Percentiles rank a stretch among this genome's conserved stretches.
Evolutionary conservation across 75 land plant species (phyloP).

Genomic region (Pinus taeda): DNA sequence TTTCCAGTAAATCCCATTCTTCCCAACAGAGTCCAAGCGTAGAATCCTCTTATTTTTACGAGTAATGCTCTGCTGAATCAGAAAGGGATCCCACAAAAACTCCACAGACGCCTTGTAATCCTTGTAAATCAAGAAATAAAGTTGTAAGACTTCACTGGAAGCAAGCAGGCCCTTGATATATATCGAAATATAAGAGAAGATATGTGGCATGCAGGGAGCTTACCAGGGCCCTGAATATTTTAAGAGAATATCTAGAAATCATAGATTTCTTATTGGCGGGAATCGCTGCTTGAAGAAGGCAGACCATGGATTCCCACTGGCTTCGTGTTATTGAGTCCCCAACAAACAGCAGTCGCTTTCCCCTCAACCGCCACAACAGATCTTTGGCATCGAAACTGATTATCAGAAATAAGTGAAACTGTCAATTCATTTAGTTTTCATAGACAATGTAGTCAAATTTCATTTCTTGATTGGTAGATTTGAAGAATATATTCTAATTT

Average conservation of each 20-base stretch:
- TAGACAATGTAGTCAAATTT: too few species aligned
- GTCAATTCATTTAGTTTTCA: neutral
- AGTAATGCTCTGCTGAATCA: too few species aligned
- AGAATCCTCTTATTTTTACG: too few species aligned
- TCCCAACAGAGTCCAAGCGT: too few species aligned
- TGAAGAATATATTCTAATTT: neutral
- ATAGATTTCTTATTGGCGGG: constrained; percentile 14
- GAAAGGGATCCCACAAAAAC: too few species aligned
- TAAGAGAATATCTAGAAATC: constrained; percentile 15
- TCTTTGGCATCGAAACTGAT: constrained; percentile 30
- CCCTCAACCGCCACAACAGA: constrained; percentile 28
- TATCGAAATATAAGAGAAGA: too few species aligned
- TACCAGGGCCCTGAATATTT: neutral
- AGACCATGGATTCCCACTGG: constrained; percentile 45
- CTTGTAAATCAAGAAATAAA: too few species aligned
- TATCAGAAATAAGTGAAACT: neutral
- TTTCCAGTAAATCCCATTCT: too few species aligned
- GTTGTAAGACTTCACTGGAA: too few species aligned
- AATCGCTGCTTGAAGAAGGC: constrained; percentile 28
- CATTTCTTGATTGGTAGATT: constrained; percentile 16
- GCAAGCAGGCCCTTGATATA: too few species aligned
- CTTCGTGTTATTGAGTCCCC: constrained; percentile 42
- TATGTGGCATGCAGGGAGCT: too few species aligned
- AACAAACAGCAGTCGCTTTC: constrained; percentile 27
- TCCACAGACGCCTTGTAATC: too few species aligned